Evolutionary conservation across 2,329 filamentous ascomycete species (phyloP).

Genomic region (Fusarium coffeatum): DNA sequence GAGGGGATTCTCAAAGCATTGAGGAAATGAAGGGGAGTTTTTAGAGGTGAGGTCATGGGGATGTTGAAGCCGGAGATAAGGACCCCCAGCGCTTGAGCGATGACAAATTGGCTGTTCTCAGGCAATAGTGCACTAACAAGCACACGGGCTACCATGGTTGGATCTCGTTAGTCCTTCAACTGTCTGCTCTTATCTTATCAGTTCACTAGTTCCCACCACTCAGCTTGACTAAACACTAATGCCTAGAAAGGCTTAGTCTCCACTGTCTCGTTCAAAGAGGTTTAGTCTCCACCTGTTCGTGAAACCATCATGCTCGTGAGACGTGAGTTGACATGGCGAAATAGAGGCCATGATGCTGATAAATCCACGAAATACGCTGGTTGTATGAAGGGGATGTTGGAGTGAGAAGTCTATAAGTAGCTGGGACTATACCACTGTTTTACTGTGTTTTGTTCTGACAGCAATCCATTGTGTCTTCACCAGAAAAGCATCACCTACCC

Average conservation of each 20-base stretch:
- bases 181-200: neutral
- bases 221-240: accelerated
- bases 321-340: neutral
- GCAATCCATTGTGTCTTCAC: neutral
- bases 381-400: accelerated
- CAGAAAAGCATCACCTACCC: neutral
- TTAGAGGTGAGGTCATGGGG: too few relatives aligned
- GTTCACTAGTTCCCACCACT: neutral
- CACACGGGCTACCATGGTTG: too few relatives aligned
- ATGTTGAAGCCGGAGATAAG: too few relatives aligned
- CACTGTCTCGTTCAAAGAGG: neutral
- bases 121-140: neutral
- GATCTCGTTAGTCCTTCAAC: neutral
- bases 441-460: accelerated
- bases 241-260: neutral
- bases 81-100: too few relatives aligned
- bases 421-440: accelerated
- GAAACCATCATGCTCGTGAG: neutral
- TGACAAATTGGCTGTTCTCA: neutral
- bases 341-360: neutral
- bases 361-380: accelerated
- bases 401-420: neutral
- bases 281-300: constrained; percentile 9
- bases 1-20: neutral
- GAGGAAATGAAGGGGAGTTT: too few relatives aligned